Conservation (phyloP, 345 rosid genomes). For the Bruguiera gymnorhiza region DNA sequence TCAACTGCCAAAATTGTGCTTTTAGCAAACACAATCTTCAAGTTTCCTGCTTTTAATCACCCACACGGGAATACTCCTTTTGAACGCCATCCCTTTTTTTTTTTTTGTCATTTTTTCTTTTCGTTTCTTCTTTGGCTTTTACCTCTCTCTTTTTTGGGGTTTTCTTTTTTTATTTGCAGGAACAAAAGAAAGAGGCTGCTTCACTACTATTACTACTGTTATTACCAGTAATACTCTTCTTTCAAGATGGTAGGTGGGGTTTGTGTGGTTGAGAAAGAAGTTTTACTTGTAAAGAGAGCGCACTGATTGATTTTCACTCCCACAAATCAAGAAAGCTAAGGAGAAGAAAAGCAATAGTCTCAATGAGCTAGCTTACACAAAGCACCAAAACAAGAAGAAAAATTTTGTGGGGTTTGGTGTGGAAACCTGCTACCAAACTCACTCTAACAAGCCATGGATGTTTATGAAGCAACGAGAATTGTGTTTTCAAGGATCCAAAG, state of each 20-base stretch:
- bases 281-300: conserved; percentile 31
- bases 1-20: conserved; percentile 17
- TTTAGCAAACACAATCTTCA: background rate
- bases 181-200: conserved; percentile 21
- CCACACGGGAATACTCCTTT: conserved; percentile 45
- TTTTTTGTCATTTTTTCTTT: conserved; percentile 4
- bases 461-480: conserved; percentile 81
- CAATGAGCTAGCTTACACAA: background rate
- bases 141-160: conserved; percentile 23
- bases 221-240: conserved; percentile 21
- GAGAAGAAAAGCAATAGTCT: conserved; percentile 1
- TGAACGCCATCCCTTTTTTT: conserved; percentile 11
- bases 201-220: background rate
- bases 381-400: background rate
- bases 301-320: background rate
- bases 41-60: conserved; percentile 28
- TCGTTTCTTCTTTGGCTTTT: conserved; percentile 16
- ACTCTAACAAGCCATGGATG: conserved; percentile 54
- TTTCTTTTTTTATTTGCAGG: conserved; percentile 36
- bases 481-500: conserved; percentile 79
- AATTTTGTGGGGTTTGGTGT: conserved; percentile 23
- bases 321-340: conserved; percentile 2
- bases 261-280: conserved; percentile 52
- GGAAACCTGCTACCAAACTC: conserved; percentile 30
- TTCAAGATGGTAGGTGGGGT: conserved; percentile 40